These are phyloP conservation scores for Phialemoniopsis sp. DNA, from an alignment of 2,329 filamentous ascomycete species.

Conservation along the genomic window DNA sequence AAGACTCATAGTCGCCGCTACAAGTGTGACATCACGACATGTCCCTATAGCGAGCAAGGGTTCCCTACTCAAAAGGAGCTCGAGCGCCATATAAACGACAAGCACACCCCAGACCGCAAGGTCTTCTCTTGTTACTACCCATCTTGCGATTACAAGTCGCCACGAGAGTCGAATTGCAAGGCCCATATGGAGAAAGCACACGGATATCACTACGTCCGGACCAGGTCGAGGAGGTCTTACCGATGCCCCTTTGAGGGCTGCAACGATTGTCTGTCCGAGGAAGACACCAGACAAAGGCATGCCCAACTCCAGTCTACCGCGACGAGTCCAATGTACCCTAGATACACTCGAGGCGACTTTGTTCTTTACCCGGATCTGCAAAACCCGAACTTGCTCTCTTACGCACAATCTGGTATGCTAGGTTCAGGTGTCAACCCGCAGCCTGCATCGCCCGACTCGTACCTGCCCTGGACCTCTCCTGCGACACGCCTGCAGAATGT, in stretches of 20 bases:
- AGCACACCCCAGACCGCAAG: conserved; percentile 62
- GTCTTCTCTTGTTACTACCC: conserved; percentile 63
- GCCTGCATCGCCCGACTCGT: conserved; percentile 2
- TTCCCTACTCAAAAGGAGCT: conserved; percentile 79
- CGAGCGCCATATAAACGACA: conserved; percentile 74
- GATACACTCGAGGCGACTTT: conserved; percentile 6
- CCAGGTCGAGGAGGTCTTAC: conserved; percentile 55
- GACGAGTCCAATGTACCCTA: not conserved
- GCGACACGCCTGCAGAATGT: conserved; percentile 5
- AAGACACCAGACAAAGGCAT: conserved; percentile 36
- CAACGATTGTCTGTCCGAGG: not conserved
- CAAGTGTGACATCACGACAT: conserved; percentile 63
- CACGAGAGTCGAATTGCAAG: conserved; percentile 78
- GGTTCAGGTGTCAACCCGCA: too few relatives aligned
- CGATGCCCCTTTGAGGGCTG: conserved; percentile 1
- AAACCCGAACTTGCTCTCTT: too few relatives aligned
- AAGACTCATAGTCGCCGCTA: conserved; percentile 75
- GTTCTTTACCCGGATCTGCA: not conserved
- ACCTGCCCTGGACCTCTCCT: conserved; percentile 14
- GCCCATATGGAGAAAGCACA: conserved; percentile 85
- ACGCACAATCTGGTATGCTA: too few relatives aligned
- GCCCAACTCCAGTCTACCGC: conserved; percentile 10
- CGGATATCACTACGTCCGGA: conserved; percentile 66
- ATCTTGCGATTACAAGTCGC: conserved; percentile 68
- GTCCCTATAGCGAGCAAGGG: conserved; percentile 66